These are phyloP conservation scores for Penicillium nordicum DNA, from an alignment of 2,329 filamentous ascomycete species.

Conservation along the genomic window DNA sequence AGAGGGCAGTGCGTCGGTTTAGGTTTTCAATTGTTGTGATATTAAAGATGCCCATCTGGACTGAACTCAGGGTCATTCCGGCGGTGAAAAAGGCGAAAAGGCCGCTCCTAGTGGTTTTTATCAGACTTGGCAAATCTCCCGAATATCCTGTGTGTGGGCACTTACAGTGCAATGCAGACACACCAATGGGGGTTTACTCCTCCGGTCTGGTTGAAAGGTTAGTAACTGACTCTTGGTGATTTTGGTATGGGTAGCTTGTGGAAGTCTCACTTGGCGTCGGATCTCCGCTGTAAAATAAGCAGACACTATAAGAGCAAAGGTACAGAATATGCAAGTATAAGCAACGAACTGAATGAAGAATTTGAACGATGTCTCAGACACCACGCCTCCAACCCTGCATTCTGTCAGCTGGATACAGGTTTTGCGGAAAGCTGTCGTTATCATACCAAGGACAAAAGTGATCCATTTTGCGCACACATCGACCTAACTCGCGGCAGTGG, in stretches of 20 bases:
- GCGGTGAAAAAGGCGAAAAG: slow-evolving; percentile 79
- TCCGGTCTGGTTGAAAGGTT: slow-evolving; percentile 27
- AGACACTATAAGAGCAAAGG: slow-evolving; percentile 60
- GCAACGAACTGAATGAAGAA: slow-evolving; percentile 86
- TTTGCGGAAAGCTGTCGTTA: not conserved
- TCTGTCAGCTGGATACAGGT: slow-evolving; percentile 7
- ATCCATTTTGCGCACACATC: slow-evolving; percentile 88
- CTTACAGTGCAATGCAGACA: slow-evolving; percentile 61
- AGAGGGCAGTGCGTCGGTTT: slow-evolving; percentile 57
- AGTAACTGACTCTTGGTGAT: slow-evolving; percentile 8
- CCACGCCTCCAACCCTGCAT: slow-evolving; percentile 79
- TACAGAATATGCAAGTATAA: slow-evolving; percentile 68
- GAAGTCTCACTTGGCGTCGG: slow-evolving; percentile 41
- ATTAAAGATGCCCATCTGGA: slow-evolving; percentile 68
- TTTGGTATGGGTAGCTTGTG: not conserved
- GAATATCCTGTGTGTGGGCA: not conserved
- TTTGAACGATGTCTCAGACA: slow-evolving; percentile 82
- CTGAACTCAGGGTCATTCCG: slow-evolving; percentile 71
- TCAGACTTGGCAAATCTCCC: slow-evolving; percentile 11
- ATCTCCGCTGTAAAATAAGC: slow-evolving; percentile 62
- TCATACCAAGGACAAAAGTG: slow-evolving; percentile 81
- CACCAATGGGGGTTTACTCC: slow-evolving; percentile 60
- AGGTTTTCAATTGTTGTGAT: slow-evolving; percentile 82
- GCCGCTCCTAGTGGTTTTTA: slow-evolving; percentile 43
- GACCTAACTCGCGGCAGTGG: slow-evolving; percentile 76